Base-by-base conservation (phyloP, 371 early-diverging fungal genomes). In the Saksenaea vasiformis region DNA sequence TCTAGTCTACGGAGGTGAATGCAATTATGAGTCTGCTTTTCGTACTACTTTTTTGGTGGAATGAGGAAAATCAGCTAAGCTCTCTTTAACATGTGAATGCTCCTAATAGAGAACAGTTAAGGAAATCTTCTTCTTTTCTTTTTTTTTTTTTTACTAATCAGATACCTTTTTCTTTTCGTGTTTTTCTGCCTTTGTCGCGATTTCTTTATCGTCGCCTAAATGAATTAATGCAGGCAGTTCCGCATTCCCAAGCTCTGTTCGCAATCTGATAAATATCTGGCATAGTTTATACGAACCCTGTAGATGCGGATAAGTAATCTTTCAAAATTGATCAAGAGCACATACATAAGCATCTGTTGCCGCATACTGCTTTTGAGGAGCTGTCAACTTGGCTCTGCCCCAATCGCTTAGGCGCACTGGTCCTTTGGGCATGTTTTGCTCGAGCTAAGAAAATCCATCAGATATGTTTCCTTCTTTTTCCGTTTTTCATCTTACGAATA, bases 261-360 rank as follows among this genome's bases (percentile, higher is more conserved):
- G 51, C 22, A 47, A 22, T 22, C 22, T 10, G 9, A 0, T 19
- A 47, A 47, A 47, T 47, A 60, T 38, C 1, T 61, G 61, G 36
- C 43, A 66, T 24, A 59, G 36, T 15, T 60, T 61, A 37, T 60
- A 61, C 9, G 54, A 58, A 35, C 35, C 58, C 47, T 58, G 38
- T 27, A 28, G 41, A 44, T 28, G 54, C 31, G 36, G n/a, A 26
- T 61, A n/a, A 36, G 3, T 27, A 47, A 31, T 4, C 8, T 5
- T 14, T 56, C 22, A 0, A 37, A 19, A 5, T 10, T 14, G 39
- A 19, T 15, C 2, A 11, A 22, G 17, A 38, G 28, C 2, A 62
- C 71, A 64, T 69, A 82, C 85, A 80, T 84, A 88, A 14, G 74
- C 88, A 71, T 88, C 88, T 24, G 77, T 75, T 14, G 87, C 85